Percentiles rank a stretch among this genome's conserved stretches.
These are phyloP conservation scores for Leishmania tarentolae DNA, from an alignment of 208 protist species.

Conservation along the genomic window DNA sequence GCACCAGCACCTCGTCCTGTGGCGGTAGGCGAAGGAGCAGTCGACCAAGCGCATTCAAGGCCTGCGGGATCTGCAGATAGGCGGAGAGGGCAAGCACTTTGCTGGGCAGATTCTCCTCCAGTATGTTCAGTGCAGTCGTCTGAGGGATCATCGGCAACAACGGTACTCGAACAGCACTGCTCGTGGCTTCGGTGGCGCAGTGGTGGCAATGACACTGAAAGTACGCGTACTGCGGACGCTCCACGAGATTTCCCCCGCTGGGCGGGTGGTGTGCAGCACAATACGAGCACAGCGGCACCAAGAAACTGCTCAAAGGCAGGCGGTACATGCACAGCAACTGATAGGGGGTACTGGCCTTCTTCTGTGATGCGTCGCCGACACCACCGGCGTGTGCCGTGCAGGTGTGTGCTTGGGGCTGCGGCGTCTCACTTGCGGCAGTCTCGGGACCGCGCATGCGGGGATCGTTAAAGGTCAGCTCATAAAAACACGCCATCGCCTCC, in stretches of 20 bases:
- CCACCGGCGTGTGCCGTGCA: not conserved
- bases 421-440: conserved; percentile 2
- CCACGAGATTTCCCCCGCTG: conserved; percentile 13
- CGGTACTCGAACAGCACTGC: conserved; percentile 2
- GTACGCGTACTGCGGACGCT: conserved; percentile 55
- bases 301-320: conserved; percentile 20
- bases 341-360: conserved; percentile 33
- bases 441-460: conserved; percentile 27
- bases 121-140: conserved; percentile 38
- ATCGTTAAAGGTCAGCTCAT: conserved; percentile 70
- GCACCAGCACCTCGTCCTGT: conserved; percentile 37
- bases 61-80: conserved; percentile 27
- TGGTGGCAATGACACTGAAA: conserved; percentile 62
- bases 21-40: conserved; percentile 57
- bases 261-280: conserved; percentile 63
- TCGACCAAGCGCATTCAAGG: conserved; percentile 70
- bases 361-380: not conserved
- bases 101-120: conserved; percentile 37
- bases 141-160: conserved; percentile 38
- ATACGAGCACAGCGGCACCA: conserved; percentile 50
- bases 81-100: conserved; percentile 18
- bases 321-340: conserved; percentile 58
- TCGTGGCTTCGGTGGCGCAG: conserved; percentile 17
- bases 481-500: conserved; percentile 67
- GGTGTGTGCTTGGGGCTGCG: conserved; percentile 13